phyloP scores from a whole-genome alignment of 208 protist genomes.

The Trypanosoma theileri region DNA sequence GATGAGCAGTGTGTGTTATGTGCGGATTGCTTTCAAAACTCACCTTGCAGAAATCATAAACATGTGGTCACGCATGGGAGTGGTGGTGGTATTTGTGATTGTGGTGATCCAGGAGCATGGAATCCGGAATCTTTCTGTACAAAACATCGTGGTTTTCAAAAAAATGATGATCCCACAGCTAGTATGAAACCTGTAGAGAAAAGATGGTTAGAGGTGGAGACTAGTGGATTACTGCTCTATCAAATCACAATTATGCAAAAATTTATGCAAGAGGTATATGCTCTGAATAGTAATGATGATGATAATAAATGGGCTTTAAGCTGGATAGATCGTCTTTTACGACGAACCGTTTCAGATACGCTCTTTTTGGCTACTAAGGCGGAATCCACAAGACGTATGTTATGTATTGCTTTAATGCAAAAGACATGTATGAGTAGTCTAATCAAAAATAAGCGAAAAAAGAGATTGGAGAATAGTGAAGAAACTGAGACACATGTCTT shows the following conservation, averaged over 20 bases:
- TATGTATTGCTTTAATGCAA: conserved; percentile 18
- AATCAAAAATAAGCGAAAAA: not conserved
- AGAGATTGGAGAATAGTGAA: not conserved
- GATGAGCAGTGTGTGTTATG: conserved; percentile 92
- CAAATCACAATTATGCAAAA: conserved; percentile 33
- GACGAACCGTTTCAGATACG: conserved; percentile 5
- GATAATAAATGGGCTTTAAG: not conserved
- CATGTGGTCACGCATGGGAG: conserved; percentile 59
- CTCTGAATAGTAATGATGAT: not conserved
- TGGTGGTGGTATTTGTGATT: conserved; percentile 92
- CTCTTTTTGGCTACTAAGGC: conserved; percentile 1
- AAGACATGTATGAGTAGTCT: not conserved
- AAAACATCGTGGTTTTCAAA: conserved; percentile 41
- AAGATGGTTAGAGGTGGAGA: conserved; percentile 44
- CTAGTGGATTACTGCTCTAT: conserved; percentile 48
- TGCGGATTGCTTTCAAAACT: conserved; percentile 87
- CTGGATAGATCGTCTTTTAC: conserved; percentile 27
- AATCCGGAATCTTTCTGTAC: conserved; percentile 65
- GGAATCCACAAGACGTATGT: conserved; percentile 15
- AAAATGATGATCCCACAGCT: conserved; percentile 32
- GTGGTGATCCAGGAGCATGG: conserved; percentile 90
- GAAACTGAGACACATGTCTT: not conserved
- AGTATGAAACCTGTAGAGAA: conserved; percentile 22
- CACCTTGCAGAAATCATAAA: conserved; percentile 73
- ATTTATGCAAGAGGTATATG: not conserved